Base-by-base conservation (phyloP, 2,329 filamentous ascomycete genomes). In the Hypoxylon rubiginosum region DNA sequence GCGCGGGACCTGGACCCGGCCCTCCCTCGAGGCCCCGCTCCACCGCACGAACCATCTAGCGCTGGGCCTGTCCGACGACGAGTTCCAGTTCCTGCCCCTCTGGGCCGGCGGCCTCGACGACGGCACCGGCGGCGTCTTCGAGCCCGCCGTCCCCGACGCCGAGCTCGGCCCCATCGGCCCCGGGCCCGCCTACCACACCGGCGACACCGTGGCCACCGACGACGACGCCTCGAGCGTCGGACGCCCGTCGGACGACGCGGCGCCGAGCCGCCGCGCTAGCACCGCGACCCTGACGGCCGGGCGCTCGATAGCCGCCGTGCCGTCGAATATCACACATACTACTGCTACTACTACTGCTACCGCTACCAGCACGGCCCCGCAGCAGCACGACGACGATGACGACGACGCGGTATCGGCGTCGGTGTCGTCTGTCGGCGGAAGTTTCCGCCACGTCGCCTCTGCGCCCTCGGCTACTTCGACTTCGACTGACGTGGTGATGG, bases 71-170 rank as follows among this genome's bases (percentile, higher is more conserved):
- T 77, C 79, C 0, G 82, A 86, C 3, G 79, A 85, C 1, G 90
- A 92, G 77, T 83, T 86, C 68, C 85, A 85, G 61, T 91, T 84
- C 67, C 80, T 92, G 2, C 89, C 90, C 0, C 79, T 91, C 3
- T 92, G 88, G 88, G 89, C 88, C 0, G 89, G 86, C 3, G 90
- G 85, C 1, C 76, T 82, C 30, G 82, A 86, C 52, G 85, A 87
- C 59, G 85, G 79, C 0, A 81, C 79, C 0, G 85, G 84, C 2
- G 83, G 80, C 13, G 83, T 86, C 1, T 87, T 82, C 68, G 76
- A 75, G 75, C 0, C 80, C 8, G 32, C 61, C 0, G 69, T 77
- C 1, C 78, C 78, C 0, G 74, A 75, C 8, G 74, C 77, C 0
- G 75, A 74, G 11, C 24, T 67, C 19, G 74, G 73, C 1, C 72